Evolutionary conservation across 768 basidiomycete species (phyloP).

Genomic region (Daedaleopsis sinensis): DNA sequence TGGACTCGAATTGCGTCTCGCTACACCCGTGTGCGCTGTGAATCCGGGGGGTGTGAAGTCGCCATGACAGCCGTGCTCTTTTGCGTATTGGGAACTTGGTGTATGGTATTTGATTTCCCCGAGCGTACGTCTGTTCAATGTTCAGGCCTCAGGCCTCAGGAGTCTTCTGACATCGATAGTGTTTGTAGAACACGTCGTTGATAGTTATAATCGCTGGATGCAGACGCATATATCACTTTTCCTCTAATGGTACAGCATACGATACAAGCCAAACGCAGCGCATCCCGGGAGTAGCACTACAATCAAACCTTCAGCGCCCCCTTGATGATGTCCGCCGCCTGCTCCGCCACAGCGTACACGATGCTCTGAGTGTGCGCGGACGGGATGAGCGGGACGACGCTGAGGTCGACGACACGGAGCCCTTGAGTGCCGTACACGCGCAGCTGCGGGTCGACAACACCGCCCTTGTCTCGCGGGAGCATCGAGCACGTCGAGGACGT

Average conservation of each 20-base stretch:
- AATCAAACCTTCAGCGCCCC: conserved; percentile 12
- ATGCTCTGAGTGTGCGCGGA: conserved; percentile 39
- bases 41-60: not conserved
- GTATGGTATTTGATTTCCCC: no score
- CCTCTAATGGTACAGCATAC: no score
- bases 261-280: no score
- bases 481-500: conserved; percentile 44
- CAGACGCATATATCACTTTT: no score
- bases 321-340: conserved; percentile 33
- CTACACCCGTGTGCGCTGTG: not conserved
- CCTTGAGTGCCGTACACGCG: conserved; percentile 33
- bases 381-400: conserved; percentile 43
- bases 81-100: no score
- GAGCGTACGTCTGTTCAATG: no score
- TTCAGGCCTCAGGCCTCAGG: no score
- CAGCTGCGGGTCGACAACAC: conserved; percentile 39
- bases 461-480: conserved; percentile 37
- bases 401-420: conserved; percentile 46
- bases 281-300: no score
- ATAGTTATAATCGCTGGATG: no score
- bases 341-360: conserved; percentile 32
- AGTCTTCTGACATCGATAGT: no score
- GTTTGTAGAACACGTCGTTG: no score
- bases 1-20: not conserved
- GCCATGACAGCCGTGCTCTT: not conserved